Percentiles rank a stretch among this genome's conserved stretches.
phyloP scores from a whole-genome alignment of 2,329 filamentous ascomycete species.

The Fusarium sp. region DNA sequence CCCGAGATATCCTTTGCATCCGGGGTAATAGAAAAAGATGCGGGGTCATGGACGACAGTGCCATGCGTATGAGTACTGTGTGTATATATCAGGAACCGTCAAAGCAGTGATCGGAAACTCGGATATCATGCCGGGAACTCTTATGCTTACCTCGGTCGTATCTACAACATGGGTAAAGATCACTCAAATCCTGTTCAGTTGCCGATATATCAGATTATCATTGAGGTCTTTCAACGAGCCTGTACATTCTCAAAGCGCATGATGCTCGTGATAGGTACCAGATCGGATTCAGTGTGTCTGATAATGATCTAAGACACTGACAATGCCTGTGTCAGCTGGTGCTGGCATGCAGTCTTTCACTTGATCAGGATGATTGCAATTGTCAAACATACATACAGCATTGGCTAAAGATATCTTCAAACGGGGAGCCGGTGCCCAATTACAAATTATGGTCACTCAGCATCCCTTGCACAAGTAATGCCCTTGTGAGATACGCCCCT shows the following conservation, averaged over 20 bases:
- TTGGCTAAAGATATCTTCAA: neutral
- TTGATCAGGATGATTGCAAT: neutral
- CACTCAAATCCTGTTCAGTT: constrained; percentile 15
- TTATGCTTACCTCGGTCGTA: constrained; percentile 27
- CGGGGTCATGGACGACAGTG: constrained; percentile 30
- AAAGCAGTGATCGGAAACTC: constrained; percentile 20
- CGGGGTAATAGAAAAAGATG: constrained; percentile 38
- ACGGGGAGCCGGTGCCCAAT: neutral
- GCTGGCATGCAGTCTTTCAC: neutral
- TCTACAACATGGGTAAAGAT: neutral
- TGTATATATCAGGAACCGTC: constrained; percentile 5
- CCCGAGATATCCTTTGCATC: constrained; percentile 26
- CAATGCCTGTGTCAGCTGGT: neutral
- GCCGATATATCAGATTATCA: constrained; percentile 10
- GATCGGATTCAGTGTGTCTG: constrained; percentile 5
- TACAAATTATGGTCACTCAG: neutral
- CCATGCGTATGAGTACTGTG: neutral
- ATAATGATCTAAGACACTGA: neutral
- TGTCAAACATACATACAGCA: neutral
- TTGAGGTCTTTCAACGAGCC: neutral
- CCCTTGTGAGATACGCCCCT: neutral
- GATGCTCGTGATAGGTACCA: neutral
- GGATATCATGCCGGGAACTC: constrained; percentile 23
- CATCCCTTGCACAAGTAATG: neutral
- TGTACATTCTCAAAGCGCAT: neutral